Percentiles rank a stretch among this genome's conserved stretches.
Evolutionary conservation across 108 stramenopile species (phyloP).

Genomic region (Skeletonema menzelii): DNA sequence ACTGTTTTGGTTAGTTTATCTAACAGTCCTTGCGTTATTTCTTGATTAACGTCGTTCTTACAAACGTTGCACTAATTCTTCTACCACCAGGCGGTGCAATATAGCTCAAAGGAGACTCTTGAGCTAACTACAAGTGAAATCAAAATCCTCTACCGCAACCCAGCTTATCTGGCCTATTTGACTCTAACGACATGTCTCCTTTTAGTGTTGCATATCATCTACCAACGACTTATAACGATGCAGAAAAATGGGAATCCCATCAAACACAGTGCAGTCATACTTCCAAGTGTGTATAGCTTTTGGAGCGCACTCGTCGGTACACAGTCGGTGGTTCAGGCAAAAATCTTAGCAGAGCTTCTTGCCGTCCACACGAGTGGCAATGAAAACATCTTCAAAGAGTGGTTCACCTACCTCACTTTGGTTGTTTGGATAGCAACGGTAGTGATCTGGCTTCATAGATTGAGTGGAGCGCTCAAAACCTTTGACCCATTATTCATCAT

Average conservation of each 20-base stretch:
- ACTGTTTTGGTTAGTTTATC: conserved; percentile 40
- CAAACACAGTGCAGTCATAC: conserved; percentile 15
- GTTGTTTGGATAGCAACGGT: conserved; percentile 52
- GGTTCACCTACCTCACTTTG: conserved; percentile 67
- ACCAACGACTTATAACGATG: conserved; percentile 19
- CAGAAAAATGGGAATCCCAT: conserved; percentile 24
- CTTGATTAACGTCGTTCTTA: background rate
- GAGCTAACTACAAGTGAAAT: conserved; percentile 33
- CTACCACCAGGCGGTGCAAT: conserved; percentile 2
- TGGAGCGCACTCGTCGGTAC: conserved; percentile 72
- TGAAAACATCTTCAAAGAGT: conserved; percentile 47
- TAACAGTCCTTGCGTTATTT: too few species aligned
- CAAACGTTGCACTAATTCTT: background rate
- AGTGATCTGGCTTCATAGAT: conserved; percentile 59
- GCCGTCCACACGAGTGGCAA: conserved; percentile 40
- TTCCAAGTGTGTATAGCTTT: conserved; percentile 59
- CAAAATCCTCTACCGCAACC: conserved; percentile 30
- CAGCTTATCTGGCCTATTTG: conserved; percentile 42
- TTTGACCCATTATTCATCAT: conserved; percentile 83
- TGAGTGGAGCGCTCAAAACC: conserved; percentile 56
- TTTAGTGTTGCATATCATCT: conserved; percentile 31
- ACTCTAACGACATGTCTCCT: conserved; percentile 23
- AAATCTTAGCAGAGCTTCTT: conserved; percentile 62
- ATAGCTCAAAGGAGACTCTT: conserved; percentile 49
- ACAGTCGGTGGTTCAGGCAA: conserved; percentile 67